A percentile compares a stretch with the other conserved stretches of the same genome.
Evolutionary conservation across 1,139 yeast genomes (phyloP).

Genomic region (Sugiyamaella castrensis): DNA sequence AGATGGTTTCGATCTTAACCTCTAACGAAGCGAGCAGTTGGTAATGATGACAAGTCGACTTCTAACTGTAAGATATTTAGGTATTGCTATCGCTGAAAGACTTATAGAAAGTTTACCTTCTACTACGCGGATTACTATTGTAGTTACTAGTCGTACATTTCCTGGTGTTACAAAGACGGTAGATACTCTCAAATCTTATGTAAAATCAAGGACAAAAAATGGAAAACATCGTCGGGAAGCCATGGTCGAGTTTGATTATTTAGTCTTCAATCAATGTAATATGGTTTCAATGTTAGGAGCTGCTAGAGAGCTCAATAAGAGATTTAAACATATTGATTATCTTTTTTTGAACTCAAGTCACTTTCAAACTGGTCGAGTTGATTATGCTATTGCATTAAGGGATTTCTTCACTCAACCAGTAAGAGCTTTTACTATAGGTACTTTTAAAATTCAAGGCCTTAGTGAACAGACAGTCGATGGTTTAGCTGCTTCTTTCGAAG

Average conservation of each 20-base stretch:
- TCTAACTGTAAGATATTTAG: constrained; percentile 47
- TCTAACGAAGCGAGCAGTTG: too few relatives aligned
- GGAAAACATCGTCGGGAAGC: constrained; percentile 37
- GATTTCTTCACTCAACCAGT: constrained; percentile 63
- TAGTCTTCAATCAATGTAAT: constrained; percentile 81
- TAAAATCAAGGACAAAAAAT: constrained; percentile 30
- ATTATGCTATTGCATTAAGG: constrained; percentile 72
- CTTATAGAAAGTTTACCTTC: constrained; percentile 58
- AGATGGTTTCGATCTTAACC: too few relatives aligned
- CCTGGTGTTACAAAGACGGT: constrained; percentile 82
- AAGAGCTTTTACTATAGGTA: constrained; percentile 69
- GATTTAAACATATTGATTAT: constrained; percentile 67
- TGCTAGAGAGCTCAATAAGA: constrained; percentile 61
- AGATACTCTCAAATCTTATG: constrained; percentile 52
- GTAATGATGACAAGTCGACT: neutral
- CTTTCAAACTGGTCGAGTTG: constrained; percentile 80
- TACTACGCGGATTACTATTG: constrained; percentile 60
- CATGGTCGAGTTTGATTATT: constrained; percentile 75
- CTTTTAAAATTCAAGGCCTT: constrained; percentile 72
- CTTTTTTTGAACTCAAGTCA: constrained; percentile 87
- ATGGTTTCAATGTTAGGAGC: constrained; percentile 84
- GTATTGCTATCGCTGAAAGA: constrained; percentile 79
- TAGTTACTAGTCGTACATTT: constrained; percentile 84
- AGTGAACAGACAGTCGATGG: constrained; percentile 73
- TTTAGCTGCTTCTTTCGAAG: constrained; percentile 87